Conservation (phyloP, 2,329 filamentous ascomycete genomes). For the Amylocarpus encephaloides region DNA sequence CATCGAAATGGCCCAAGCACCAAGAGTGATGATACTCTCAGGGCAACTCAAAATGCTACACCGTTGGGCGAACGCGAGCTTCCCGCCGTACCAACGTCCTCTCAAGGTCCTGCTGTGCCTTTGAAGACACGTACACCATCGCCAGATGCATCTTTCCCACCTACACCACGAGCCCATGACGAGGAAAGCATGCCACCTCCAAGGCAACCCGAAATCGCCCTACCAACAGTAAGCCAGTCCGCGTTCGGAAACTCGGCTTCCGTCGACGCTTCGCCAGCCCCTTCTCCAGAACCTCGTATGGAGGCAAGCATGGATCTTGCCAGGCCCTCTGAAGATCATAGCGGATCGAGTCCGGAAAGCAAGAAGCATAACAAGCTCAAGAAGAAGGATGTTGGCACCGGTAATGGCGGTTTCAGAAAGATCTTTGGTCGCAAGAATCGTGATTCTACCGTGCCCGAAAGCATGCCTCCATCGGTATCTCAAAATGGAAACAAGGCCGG, state of each 20-base stretch:
- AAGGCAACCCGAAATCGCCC: conserved; percentile 29
- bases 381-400: conserved; percentile 36
- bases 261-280: not conserved
- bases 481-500: conserved; percentile 40
- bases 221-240: conserved; percentile 23
- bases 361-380: conserved; percentile 49
- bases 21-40: conserved; percentile 23
- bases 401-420: conserved; percentile 52
- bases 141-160: conserved; percentile 18
- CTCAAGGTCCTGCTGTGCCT: conserved; percentile 35
- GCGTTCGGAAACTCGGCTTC: conserved; percentile 7
- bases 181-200: conserved; percentile 27
- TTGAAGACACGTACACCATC: conserved; percentile 32
- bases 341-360: conserved; percentile 38
- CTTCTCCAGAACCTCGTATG: conserved; percentile 7
- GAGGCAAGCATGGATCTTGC: conserved; percentile 19
- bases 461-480: conserved; percentile 45
- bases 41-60: conserved; percentile 12
- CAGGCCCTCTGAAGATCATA: conserved; percentile 22
- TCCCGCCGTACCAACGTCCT: conserved; percentile 17
- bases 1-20: conserved; percentile 33
- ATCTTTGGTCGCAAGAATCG: conserved; percentile 56
- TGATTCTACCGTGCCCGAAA: conserved; percentile 44
- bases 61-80: conserved; percentile 24
- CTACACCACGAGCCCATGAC: conserved; percentile 20